phyloP scores from a whole-genome alignment of 805 yeast species.

The Candida sonorensis region DNA sequence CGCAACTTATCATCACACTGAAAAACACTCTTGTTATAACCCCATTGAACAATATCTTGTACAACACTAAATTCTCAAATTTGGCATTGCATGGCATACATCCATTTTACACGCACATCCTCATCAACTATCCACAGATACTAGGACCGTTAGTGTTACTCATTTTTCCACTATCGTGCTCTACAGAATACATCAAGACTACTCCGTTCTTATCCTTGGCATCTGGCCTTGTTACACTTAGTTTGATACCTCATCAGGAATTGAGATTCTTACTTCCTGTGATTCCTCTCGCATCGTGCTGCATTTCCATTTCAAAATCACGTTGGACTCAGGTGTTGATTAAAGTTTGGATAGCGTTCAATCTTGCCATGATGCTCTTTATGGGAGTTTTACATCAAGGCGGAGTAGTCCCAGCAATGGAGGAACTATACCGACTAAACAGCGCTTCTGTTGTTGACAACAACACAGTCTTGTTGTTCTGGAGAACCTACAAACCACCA shows the following conservation, averaged over 20 bases:
- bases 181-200: conserved; percentile 34
- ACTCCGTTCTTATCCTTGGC: conserved; percentile 53
- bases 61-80: conserved; percentile 57
- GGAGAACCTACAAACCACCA: conserved; percentile 95
- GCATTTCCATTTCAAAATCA: conserved; percentile 28
- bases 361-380: conserved; percentile 46
- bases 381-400: conserved; percentile 89
- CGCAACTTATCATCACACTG: no score
- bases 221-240: conserved; percentile 57
- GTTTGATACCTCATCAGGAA: conserved; percentile 88
- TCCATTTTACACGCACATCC: conserved; percentile 63
- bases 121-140: conserved; percentile 72
- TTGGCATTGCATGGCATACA: conserved; percentile 79
- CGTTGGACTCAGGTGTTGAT: conserved; percentile 20
- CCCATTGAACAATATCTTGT: conserved; percentile 69
- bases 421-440: conserved; percentile 25
- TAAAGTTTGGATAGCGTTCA: conserved; percentile 57
- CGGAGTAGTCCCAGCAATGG: conserved; percentile 71
- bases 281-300: conserved; percentile 60
- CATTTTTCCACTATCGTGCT: conserved; percentile 35
- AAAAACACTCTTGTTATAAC: conserved; percentile 54
- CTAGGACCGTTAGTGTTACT: conserved; percentile 71
- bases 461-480: conserved; percentile 59
- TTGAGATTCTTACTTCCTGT: conserved; percentile 78
- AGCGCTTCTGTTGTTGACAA: no score